phyloP scores from a whole-genome alignment of 352 stramenopile species.

The Pythium sukuiense region DNA sequence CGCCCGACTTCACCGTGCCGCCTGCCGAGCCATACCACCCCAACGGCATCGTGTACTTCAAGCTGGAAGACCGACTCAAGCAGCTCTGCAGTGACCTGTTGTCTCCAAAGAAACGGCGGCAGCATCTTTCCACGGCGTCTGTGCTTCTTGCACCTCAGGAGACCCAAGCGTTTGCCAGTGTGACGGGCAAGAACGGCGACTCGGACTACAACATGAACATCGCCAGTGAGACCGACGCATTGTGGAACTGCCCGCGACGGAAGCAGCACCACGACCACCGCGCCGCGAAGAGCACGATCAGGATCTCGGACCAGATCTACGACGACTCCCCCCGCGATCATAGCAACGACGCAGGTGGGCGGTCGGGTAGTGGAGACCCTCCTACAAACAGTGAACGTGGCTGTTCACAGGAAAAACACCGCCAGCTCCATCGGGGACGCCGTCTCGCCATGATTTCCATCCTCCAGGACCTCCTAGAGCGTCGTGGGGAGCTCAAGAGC shows the following conservation, averaged over 20 bases:
- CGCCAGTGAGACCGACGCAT: constrained; percentile 41
- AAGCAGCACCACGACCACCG: constrained; percentile 62
- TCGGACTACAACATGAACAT: constrained; percentile 42
- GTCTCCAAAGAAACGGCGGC: constrained; percentile 63
- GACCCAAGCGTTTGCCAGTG: constrained; percentile 25
- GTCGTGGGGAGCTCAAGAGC: constrained; percentile 68
- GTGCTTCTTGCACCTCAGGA: constrained; percentile 67
- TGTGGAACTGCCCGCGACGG: constrained; percentile 68
- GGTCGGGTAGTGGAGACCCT: background rate
- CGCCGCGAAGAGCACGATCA: constrained; percentile 56
- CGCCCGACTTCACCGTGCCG: background rate
- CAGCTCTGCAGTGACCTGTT: constrained; percentile 64
- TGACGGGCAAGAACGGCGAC: constrained; percentile 19
- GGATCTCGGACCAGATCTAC: constrained; percentile 47
- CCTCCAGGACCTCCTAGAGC: constrained; percentile 70
- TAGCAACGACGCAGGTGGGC: background rate
- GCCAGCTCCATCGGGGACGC: constrained; percentile 12
- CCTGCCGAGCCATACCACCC: constrained; percentile 17
- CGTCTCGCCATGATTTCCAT: constrained; percentile 48
- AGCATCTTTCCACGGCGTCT: constrained; percentile 69
- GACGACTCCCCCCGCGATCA: background rate
- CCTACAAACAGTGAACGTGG: constrained; percentile 17
- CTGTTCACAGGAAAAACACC: constrained; percentile 27
- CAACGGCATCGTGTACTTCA: constrained; percentile 47
- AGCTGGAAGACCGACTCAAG: constrained; percentile 43